Base-by-base conservation (phyloP, 2,329 filamentous ascomycete species). In the Myriangium duriaei region DNA sequence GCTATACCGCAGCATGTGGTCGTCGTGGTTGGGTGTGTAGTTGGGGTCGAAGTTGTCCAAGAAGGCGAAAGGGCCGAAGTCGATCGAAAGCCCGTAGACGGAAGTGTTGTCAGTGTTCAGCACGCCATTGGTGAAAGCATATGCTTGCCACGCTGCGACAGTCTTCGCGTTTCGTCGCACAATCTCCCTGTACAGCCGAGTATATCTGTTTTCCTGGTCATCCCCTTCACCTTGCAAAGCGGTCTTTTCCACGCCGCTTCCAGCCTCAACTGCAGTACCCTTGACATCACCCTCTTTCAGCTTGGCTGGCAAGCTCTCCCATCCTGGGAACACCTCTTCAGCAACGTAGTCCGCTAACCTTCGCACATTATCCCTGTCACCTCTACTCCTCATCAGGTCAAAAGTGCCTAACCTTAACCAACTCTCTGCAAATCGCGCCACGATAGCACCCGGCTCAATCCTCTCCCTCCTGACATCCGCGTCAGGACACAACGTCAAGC, bases 81-180 rank as follows among this genome's bases (percentile, higher is more conserved):
- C 91, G 45, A 98, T 80, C 4, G 81, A 88, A 0, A 98, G 64
- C 0, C 91, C 91, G 39, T 78, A 78, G 35, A 98, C 72, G 0
- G 86, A 94, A 0, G 91, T 98, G 57, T 98, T 98, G 56, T 98
- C 91, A 0, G 91, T 96, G 60, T 98, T 98, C 41, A 98, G 67
- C 3, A 98, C 91, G 32, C 91, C 91, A 52, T 98, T 98, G 71
- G 93, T 96, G 63, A 98, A 98, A n/a, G 85, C 91, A 53, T 96
- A 96, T 0, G 85, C 86, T 63, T 98, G 92, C 88, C 91, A 96
- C 48, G 80, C 74, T 9, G 91, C 91, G 2, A 96, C 87, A 0
- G 82, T 92, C 42, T 71, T 68, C 1, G 91, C 91, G 54, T 95
- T 98, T 19, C 83, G 74, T 30, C 85, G 76, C 3, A 78, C 77